Base-by-base conservation (phyloP, 1,139 yeast species). In the Magnusiomyces starmeri region DNA sequence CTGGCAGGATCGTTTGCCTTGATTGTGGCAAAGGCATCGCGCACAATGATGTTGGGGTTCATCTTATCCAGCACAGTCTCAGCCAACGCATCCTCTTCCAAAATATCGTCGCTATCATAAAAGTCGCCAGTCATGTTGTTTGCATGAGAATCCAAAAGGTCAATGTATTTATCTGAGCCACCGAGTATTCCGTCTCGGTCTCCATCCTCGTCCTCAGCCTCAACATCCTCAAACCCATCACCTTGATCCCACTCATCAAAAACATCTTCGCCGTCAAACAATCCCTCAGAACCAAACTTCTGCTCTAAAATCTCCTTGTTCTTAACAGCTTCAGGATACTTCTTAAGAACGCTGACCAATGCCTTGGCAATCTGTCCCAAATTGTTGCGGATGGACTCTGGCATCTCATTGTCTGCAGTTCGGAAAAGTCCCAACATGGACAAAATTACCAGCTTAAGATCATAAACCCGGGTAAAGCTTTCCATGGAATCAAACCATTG, bases 61-160 rank as follows among this genome's bases (percentile, higher is more conserved):
- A 90, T 70, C 43, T 72, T 70, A 61, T 92, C 97, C 54, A 92
- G 71, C 1, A 95, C 83, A 2, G 89, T 83, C 49, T 83, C 81
- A 2, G 85, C 78, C 58, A 87, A 75, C 2, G 96, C 90, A 67
- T 92, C 96, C 62, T 89, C 97, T 25, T 76, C 77, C 4, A 85
- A 66, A 25, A 81, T 87, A 46, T 79, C 80, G 20, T 72, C 45
- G 2, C 39, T 40, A 27, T 44, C 22, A 47, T 42, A 46, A 39
- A 43, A 43, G 7, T 46, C 46, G 3, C 35, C 43, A 6, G 43
- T 25, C n/a, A n/a, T n/a, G 21, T 42, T 39, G 6, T 21, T 51
- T 25, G 45, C 25, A n/a, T 32, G 37, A 10, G 37, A 32, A 4
- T 58, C 59, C 48, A 68, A 54, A 56, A 58, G 69, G 27, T 65